Conservation (phyloP, 1,139 yeast genomes). For the Pichia sp. region DNA sequence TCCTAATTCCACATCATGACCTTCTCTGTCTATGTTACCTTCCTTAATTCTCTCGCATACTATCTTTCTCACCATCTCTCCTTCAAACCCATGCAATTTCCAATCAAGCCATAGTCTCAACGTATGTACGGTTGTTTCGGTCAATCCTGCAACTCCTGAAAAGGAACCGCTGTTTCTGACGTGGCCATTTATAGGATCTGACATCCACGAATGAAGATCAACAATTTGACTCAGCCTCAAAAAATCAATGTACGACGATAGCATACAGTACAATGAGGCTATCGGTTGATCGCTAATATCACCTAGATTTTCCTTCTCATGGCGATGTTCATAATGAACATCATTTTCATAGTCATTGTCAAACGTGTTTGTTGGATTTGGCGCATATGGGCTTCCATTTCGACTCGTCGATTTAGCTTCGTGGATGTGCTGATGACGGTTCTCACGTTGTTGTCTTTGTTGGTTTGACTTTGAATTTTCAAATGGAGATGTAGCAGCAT, state of each 20-base stretch:
- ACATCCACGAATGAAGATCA: slow-evolving; percentile 11
- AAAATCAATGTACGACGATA: slow-evolving; percentile 28
- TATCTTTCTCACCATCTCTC: slow-evolving; percentile 19
- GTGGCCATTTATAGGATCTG: slow-evolving; percentile 7
- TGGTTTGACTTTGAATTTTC: not conserved
- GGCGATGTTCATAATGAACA: not conserved
- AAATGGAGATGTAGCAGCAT: not conserved
- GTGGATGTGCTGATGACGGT: not conserved
- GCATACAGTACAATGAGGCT: slow-evolving; percentile 26
- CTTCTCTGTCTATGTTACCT: slow-evolving; percentile 5
- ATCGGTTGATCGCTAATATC: slow-evolving; percentile 17
- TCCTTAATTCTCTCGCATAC: slow-evolving; percentile 13
- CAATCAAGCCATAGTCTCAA: slow-evolving; percentile 28
- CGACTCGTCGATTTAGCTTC: not conserved
- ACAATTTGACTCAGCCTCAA: slow-evolving; percentile 21
- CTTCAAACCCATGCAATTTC: slow-evolving; percentile 25
- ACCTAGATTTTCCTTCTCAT: not conserved
- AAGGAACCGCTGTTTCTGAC: not conserved
- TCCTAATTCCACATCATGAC: slow-evolving; percentile 12
- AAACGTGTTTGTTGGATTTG: not conserved
- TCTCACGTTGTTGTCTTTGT: not conserved
- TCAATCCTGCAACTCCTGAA: not conserved
- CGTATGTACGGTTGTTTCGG: slow-evolving; percentile 12
- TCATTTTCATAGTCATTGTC: not conserved
- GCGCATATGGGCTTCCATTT: slow-evolving; percentile 1